Evolutionary conservation across 495 filamentous ascomycete genomes (phyloP).

Genomic region (Aspergillus carlsbadensis): DNA sequence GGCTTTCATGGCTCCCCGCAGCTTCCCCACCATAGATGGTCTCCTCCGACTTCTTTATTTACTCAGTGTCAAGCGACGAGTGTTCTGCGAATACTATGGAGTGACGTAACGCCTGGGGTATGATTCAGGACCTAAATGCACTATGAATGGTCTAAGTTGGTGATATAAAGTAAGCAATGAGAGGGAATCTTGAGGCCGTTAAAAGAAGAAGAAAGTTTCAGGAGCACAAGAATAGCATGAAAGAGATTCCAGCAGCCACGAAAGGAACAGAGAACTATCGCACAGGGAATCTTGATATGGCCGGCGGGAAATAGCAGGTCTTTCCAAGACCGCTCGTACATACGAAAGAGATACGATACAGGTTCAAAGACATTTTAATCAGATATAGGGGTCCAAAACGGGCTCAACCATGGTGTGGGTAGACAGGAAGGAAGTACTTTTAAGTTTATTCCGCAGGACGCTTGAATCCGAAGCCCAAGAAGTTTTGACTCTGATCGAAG

Average conservation of each 20-base stretch:
- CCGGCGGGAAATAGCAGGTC: conserved; percentile 14
- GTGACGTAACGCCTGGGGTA: conserved; percentile 24
- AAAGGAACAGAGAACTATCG: conserved; percentile 10
- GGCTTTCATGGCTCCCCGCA: conserved; percentile 1
- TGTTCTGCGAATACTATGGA: too few relatives aligned
- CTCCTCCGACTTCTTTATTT: too few relatives aligned
- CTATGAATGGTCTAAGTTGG: conserved; percentile 17
- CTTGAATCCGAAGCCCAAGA: conserved; percentile 39
- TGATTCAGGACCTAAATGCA: conserved; percentile 16
- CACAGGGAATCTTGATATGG: conserved; percentile 4
- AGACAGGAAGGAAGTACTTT: conserved; percentile 35
- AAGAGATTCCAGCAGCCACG: not conserved
- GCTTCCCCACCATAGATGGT: not conserved
- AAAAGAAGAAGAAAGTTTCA: conserved; percentile 1
- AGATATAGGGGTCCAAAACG: conserved; percentile 24
- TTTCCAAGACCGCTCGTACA: conserved; percentile 31
- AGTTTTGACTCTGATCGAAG: conserved; percentile 32
- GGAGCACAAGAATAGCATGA: conserved; percentile 2
- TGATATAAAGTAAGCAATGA: conserved; percentile 11
- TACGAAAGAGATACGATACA: conserved; percentile 38
- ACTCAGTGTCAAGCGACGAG: too few relatives aligned
- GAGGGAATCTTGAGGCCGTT: conserved; percentile 4
- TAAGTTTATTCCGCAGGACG: conserved; percentile 42
- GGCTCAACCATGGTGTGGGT: conserved; percentile 27
- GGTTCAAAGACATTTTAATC: conserved; percentile 29